Evolutionary conservation across 768 basidiomycete species (phyloP), one percentile per base, ranked within the genome.

Genomic region (Lentinula lateritia): DNA sequence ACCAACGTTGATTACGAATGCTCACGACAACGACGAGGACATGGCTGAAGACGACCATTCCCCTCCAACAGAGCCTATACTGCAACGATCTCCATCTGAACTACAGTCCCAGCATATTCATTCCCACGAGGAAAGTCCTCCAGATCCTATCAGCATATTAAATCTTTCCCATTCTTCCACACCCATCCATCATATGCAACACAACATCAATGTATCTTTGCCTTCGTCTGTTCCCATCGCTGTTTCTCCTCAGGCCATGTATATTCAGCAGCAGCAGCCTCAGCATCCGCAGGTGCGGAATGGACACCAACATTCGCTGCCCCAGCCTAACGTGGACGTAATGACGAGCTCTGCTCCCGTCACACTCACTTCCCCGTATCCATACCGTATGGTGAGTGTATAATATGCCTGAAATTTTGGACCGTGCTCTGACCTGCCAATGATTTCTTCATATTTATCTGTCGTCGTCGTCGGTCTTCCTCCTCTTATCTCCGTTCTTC

Each of bases 291-390:
- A 66, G 28, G 63, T 60, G 20, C 66, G 61, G 61, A 67, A 55
- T 55, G 35, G 35, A 39, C 53, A 53, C 2, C 57, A 68, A 48
- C 58, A 57, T 35, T 66, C 64, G 9, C 53, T 54, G 20, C 12
- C 53, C 12, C 53, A 54, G 16, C 39, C 53, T 62, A 60, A 61
- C 59, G 65, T 68, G 54, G 72, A 78, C 67, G 68, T 69, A 61
- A 69, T 73, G 60, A 68, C 75, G 65, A 71, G 67, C 62, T 70
- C 73, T 53, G 68, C 75, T 23, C 73, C 80, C 5, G 76, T 84
- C 38, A 76, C 80, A 2, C 74, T 89, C 34, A 84, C 80, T 58
- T 73, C 84, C n/a, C 82, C 86, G 16, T 90, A 86, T 68, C 72
- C 81, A 13, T 69, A 78, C 10, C 61, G 50, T 32, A 68, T 78